Base-by-base conservation (phyloP, 2,329 filamentous ascomycete genomes). In the Piedraia hortae region DNA sequence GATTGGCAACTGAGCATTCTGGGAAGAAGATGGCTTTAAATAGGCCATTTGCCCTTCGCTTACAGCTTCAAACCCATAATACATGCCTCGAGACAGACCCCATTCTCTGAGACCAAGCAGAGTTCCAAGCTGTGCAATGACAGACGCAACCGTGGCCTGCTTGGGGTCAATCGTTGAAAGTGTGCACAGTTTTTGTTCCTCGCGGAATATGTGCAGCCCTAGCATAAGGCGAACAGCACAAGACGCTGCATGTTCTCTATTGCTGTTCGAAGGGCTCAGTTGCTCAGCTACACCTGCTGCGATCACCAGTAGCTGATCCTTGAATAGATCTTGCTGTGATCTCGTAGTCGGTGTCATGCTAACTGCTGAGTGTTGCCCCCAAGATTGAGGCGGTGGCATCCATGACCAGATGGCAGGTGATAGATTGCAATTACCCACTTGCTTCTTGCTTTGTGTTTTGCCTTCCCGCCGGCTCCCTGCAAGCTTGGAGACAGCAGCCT, bases 111-210 rank as follows among this genome's bases (percentile, higher is more conserved):
- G 90, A 5, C 62, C 61, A 12, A 97, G 51, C 80, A 82, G 93
- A 23, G 58, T 53, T 1, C 70, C 63, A 25, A 97, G 54, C 39
- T 91, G 82, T 20, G 69, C 66, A 19, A 93, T 49, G 2, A 91
- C 44, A 9, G 72, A 65, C n/a, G 63, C 61, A 11, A 93, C 45
- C 18, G 22, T 16, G 2, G 8, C 6, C 7, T 10, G 13, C 14
- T 9, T 10, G 15, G 3, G n/a, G 16, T 21, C 12, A 2, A 9
- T n/a, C 10, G 20, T 8, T 10, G 21, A 16, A 9, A 43, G 25
- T 9, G 21, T 26, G n/a, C 74, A 63, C 2, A 97, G 57, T 39
- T 89, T 93, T 29, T 72, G 58, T 41, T 97, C 85, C 42, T 97
- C 82, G 0, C 72, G 58, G n/a, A 89, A 51, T 3, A 93, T 53